phyloP scores from a whole-genome alignment of 441 rosid species.

The Lepidium campestre region DNA sequence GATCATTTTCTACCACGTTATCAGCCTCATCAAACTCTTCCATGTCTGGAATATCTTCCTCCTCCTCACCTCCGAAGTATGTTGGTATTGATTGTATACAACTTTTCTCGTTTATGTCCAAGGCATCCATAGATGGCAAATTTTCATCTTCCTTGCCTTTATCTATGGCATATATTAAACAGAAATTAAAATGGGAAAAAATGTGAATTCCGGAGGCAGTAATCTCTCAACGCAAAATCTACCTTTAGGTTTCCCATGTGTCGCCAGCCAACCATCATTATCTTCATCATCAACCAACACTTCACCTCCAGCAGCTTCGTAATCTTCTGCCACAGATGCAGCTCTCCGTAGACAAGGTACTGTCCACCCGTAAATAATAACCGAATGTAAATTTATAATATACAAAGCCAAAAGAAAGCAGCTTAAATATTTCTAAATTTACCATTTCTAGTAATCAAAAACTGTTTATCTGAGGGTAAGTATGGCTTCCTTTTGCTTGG shows the following conservation, averaged over 20 bases:
- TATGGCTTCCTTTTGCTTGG: conserved; percentile 86
- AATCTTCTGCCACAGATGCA: conserved; percentile 88
- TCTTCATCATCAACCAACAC: conserved; percentile 90
- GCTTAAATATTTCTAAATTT: conserved; percentile 4
- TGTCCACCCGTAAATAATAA: conserved; percentile 19
- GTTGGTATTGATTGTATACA: conserved; percentile 63
- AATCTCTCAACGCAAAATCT: not conserved
- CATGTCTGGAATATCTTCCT: conserved; percentile 94
- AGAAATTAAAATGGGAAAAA: not conserved
- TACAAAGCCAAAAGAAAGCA: not conserved
- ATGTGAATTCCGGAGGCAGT: not conserved
- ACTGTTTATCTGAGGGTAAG: conserved; percentile 83
- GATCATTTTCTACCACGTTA: conserved; percentile 68
- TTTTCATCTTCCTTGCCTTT: conserved; percentile 70
- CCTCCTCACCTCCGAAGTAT: conserved; percentile 79
- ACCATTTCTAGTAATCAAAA: conserved; percentile 94
- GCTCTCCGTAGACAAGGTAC: conserved; percentile 95
- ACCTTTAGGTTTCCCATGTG: conserved; percentile 97
- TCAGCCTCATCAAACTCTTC: conserved; percentile 76
- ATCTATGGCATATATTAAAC: conserved; percentile 32
- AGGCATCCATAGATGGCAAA: conserved; percentile 85
- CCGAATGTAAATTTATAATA: not conserved
- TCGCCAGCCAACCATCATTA: conserved; percentile 96
- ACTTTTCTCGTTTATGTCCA: conserved; percentile 53
- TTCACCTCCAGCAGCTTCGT: conserved; percentile 96